These are phyloP conservation scores for Cystofilobasidium ferigula DNA, from an alignment of 768 basidiomycete species.

Conservation along the genomic window DNA sequence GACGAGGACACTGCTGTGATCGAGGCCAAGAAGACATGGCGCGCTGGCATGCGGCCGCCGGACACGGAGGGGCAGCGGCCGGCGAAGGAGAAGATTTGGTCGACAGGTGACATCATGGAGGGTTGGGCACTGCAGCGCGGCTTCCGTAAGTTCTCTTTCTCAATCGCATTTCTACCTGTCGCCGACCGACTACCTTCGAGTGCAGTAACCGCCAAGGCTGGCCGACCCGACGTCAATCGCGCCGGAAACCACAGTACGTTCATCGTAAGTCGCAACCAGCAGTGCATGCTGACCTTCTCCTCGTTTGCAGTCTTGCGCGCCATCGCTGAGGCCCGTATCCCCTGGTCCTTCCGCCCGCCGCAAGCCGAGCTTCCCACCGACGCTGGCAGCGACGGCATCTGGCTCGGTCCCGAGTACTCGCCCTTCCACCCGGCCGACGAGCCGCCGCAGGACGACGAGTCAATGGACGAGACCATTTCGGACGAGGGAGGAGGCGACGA, in stretches of 20 bases:
- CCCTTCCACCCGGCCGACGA: neutral
- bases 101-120: conserved; percentile 71
- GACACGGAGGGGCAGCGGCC: conserved; percentile 15
- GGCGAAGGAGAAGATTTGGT: conserved; percentile 48
- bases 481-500: conserved; percentile 14
- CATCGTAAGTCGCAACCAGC: conserved; percentile 2
- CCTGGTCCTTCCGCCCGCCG: conserved; percentile 69
- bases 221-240: conserved; percentile 73
- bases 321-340: conserved; percentile 68
- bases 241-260: conserved; percentile 78
- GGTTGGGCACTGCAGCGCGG: conserved; percentile 66
- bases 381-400: conserved; percentile 13
- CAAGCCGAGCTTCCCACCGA: neutral
- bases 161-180: conserved; percentile 5
- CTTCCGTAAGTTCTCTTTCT: conserved; percentile 42
- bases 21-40: conserved; percentile 70
- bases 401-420: conserved; percentile 16
- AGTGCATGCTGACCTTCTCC: neutral
- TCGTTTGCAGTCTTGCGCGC: conserved; percentile 55
- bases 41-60: conserved; percentile 41
- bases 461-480: conserved; percentile 13
- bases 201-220: conserved; percentile 72
- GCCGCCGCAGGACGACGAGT: neutral
- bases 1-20: conserved; percentile 27
- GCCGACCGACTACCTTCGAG: neutral